Conservation (phyloP, 2,329 filamentous ascomycete genomes). For the Podosphaera fusca region DNA sequence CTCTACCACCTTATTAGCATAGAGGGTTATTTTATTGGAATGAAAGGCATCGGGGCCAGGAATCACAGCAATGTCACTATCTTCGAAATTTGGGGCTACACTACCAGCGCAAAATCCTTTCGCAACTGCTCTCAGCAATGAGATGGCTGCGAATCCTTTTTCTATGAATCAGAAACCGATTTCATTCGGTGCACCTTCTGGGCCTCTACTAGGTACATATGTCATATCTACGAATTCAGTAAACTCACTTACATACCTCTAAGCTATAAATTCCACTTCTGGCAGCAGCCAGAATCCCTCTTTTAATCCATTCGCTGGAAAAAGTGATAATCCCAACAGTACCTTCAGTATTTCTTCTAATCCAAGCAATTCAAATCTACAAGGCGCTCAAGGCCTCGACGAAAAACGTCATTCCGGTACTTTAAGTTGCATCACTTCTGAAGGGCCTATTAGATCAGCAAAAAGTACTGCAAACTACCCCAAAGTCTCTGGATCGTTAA, state of each 20-base stretch:
- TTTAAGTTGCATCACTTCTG: background rate
- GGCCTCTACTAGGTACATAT: background rate
- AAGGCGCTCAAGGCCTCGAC: background rate
- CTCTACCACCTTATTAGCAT: no score
- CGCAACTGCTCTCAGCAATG: background rate
- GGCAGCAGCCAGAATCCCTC: background rate
- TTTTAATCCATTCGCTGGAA: background rate
- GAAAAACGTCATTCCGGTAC: background rate
- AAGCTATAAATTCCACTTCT: background rate
- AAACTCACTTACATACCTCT: no score
- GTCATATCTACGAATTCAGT: background rate
- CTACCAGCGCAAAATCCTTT: background rate
- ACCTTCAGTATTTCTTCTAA: background rate
- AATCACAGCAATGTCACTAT: no score
- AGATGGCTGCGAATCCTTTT: background rate
- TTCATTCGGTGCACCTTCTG: background rate
- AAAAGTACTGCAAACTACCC: background rate
- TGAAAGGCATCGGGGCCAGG: no score
- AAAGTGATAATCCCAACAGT: constrained; percentile 2
- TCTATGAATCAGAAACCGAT: background rate
- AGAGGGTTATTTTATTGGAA: no score
- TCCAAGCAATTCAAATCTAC: no score
- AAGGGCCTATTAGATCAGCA: background rate
- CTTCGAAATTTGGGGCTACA: background rate
- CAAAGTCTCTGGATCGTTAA: background rate